Evolutionary conservation across 2,329 filamentous ascomycete species (phyloP), one percentile per base, ranked within the genome.

Genomic region (Aspergillus flavus): DNA sequence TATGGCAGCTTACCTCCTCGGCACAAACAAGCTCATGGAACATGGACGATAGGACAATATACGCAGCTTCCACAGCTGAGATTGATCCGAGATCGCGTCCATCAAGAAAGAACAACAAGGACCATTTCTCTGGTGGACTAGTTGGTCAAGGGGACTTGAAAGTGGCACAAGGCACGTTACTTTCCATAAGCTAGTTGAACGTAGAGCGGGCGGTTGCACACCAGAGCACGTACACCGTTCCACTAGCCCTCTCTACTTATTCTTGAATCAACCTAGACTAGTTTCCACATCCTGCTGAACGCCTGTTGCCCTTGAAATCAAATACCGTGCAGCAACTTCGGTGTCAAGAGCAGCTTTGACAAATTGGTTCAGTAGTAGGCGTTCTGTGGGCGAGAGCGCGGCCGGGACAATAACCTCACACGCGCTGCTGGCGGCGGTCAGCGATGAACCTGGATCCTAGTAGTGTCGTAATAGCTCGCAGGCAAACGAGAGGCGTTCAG

Each of bases 341-440:
- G 41, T 14, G 21, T 59, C 48, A 10, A 48, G 41, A 3, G 50
- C 61, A 19, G 26, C 6, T 41, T 55, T 50, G 4, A 62, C 12
- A 50, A 62, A 59, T 1, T 59, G n/a, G 7, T 59, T 46, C 3
- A 62, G 50, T 23, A 52, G 7, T 14, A 59, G 34, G n/a, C 59
- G 48, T 19, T 62, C 57, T 1, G 61, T 21, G 11, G 50, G 50
- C 10, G 39, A 50, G 52, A 56, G 41, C n/a, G 34, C 50, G 0
- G 30, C 41, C 0, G 21, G 34, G n/a, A 6, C 26, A 16, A 61
- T 46, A 12, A 7, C 14, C 12, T 26, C n/a, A 23, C 5, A 19
- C 19, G 39, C 19, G 7, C 19, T 10, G 39, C 16, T n/a, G 39
- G 14, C 7, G 39, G 39, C 7, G 9, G 6, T 19, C 7, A 41